A percentile compares a stretch with the other conserved stretches of the same genome.
Conservation (phyloP, 257 asterid genomes). For the Mitragyna speciosa region DNA sequence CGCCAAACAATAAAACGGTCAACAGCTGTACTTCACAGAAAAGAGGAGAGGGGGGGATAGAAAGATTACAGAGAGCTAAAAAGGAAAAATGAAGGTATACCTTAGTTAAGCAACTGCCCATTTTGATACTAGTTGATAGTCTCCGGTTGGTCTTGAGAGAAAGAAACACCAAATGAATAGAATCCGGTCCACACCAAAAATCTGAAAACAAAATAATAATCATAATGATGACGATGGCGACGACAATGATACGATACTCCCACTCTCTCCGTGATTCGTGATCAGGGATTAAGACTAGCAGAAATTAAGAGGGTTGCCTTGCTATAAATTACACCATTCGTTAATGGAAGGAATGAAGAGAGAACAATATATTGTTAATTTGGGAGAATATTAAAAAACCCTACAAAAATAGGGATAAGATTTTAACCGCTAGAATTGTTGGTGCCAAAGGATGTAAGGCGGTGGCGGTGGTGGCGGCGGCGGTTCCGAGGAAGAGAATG, state of each 20-base stretch:
- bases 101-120: slow-evolving; percentile 1
- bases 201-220: background rate
- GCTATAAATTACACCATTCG: background rate
- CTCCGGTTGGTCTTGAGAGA: background rate
- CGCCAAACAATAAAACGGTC: background rate
- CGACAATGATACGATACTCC: background rate
- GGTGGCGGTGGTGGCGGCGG: background rate
- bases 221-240: too few relatives aligned
- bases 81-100: background rate
- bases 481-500: too few relatives aligned
- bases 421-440: background rate
- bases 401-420: background rate
- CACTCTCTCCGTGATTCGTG: background rate
- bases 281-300: background rate
- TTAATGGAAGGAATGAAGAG: too few relatives aligned
- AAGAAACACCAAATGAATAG: background rate
- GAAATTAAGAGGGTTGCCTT: background rate
- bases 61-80: too few relatives aligned
- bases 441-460: background rate
- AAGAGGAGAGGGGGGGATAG: too few relatives aligned
- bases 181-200: background rate
- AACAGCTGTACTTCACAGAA: background rate
- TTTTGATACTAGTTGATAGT: background rate
- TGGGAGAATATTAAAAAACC: background rate
- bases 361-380: background rate